Evolutionary conservation across 106 monocot genomes (phyloP).

Genomic region (Dactylorhiza incarnata): DNA sequence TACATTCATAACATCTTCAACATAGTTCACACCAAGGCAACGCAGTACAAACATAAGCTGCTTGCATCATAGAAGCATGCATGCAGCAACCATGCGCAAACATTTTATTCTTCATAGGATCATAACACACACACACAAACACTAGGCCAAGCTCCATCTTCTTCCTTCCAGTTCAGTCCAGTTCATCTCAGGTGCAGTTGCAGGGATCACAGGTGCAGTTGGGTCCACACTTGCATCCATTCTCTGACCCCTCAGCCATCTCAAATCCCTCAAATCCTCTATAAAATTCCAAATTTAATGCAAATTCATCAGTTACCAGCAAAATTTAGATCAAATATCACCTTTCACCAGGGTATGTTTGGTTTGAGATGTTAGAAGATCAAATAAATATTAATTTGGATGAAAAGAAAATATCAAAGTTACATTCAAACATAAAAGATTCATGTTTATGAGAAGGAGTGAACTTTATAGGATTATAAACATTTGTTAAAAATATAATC

Average conservation of each 20-base stretch:
- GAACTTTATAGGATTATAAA: too few species aligned
- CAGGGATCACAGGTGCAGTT: slow-evolving; percentile 40
- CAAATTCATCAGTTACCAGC: neutral
- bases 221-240: slow-evolving; percentile 38
- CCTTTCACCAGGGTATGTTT: too few species aligned
- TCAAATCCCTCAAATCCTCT: slow-evolving; percentile 26
- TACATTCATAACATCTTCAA: too few species aligned
- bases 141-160: neutral
- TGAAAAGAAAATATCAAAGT: too few species aligned
- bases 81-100: neutral
- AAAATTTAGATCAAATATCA: neutral
- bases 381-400: too few species aligned
- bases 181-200: slow-evolving; percentile 30
- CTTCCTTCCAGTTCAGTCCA: neutral
- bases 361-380: too few species aligned
- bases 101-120: slow-evolving; percentile 2
- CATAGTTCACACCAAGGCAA: too few species aligned
- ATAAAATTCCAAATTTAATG: neutral
- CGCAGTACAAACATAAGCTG: too few species aligned
- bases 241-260: slow-evolving; percentile 24
- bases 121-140: neutral
- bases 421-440: too few species aligned
- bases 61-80: neutral
- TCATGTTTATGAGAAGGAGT: too few species aligned
- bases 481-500: too few species aligned